Evolutionary conservation across 1,139 yeast genomes (phyloP).

Genomic region (Saccharomyces hybrid): DNA sequence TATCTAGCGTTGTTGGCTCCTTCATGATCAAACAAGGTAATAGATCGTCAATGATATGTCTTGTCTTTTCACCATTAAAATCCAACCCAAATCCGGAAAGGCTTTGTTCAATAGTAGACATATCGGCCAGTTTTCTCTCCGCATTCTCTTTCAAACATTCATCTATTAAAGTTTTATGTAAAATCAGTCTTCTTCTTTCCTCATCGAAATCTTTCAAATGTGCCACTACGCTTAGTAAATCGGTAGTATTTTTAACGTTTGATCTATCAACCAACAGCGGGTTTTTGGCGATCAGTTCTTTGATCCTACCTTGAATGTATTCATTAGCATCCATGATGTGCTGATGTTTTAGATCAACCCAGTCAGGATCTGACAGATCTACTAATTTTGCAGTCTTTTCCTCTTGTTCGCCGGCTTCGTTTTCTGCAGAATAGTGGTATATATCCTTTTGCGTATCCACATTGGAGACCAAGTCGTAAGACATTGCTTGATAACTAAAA

Average conservation of each 20-base stretch:
- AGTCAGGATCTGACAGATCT: conserved; percentile 60
- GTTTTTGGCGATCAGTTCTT: conserved; percentile 63
- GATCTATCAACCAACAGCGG: conserved; percentile 61
- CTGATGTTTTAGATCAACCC: conserved; percentile 65
- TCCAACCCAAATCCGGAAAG: conserved; percentile 67
- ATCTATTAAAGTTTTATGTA: conserved; percentile 56
- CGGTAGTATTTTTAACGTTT: conserved; percentile 53
- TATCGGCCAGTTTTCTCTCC: conserved; percentile 48
- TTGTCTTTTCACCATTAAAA: conserved; percentile 60
- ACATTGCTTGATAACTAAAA: conserved; percentile 91
- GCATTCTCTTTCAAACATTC: conserved; percentile 48
- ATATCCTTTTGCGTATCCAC: conserved; percentile 39
- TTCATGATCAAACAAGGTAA: conserved; percentile 50
- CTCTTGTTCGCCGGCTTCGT: conserved; percentile 49
- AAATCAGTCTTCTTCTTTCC: conserved; percentile 51
- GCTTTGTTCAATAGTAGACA: conserved; percentile 68
- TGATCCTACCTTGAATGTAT: conserved; percentile 50
- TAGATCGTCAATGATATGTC: conserved; percentile 59
- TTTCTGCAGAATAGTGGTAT: conserved; percentile 57
- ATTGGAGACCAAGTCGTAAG: conserved; percentile 53
- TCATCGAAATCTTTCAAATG: conserved; percentile 61
- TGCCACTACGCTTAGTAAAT: conserved; percentile 59
- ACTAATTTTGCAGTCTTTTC: conserved; percentile 41
- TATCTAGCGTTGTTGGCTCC: conserved; percentile 50
- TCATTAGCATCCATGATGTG: conserved; percentile 77